Base-by-base conservation (phyloP, 2,329 filamentous ascomycete genomes). In the Nannizziopsis arthrosporioides region DNA sequence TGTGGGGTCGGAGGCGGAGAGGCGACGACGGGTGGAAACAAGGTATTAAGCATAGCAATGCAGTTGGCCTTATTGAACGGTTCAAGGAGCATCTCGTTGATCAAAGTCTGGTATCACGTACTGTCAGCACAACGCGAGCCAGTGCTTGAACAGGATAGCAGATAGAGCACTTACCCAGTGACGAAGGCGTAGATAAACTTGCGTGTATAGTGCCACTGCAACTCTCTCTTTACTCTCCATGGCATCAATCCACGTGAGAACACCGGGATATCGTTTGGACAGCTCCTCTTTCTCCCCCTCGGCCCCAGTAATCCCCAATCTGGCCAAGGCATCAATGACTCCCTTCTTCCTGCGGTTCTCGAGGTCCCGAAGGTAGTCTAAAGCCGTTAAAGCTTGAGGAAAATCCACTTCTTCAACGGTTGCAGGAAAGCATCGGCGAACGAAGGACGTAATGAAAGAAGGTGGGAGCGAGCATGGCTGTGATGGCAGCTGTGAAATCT, bases 31-130 rank as follows among this genome's bases (percentile, higher is more conserved):
- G 80, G 78, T 6, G 80, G 80, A 53, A 81, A 78, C 27, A 83
- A 68, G 8, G 79, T 82, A 63, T 83, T 83, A 44, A 83, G 73
- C 73, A 83, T 79, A 46, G 77, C 80, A 53, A 81, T 70, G 58
- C 79, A 81, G 59, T 81, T 82, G 56, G 74, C 71, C 61, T 80
- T 81, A 66, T 78, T 77, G 63, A 79, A 80, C 0, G 78, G 77
- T 30, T 72, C 67, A 27, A 80, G 67, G 19, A 77, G 74, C 56
- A 83, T 71, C 56, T 82, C 79, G 56, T 82, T 81, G 62, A 82
- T 74, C 58, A 83, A 64, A 50, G 78, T 76, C 76, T 78, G 50
- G 11, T 38, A 18, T n/a, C 19, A 35, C 14, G 42, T 27, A 27
- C n/a, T 37, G 48, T 48, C n/a, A 50, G 18, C 15, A 43, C 18